A percentile compares a stretch with the other conserved stretches of the same genome.
Conservation (phyloP, 2,329 filamentous ascomycete species). For the Hirsutella minnesotensis region DNA sequence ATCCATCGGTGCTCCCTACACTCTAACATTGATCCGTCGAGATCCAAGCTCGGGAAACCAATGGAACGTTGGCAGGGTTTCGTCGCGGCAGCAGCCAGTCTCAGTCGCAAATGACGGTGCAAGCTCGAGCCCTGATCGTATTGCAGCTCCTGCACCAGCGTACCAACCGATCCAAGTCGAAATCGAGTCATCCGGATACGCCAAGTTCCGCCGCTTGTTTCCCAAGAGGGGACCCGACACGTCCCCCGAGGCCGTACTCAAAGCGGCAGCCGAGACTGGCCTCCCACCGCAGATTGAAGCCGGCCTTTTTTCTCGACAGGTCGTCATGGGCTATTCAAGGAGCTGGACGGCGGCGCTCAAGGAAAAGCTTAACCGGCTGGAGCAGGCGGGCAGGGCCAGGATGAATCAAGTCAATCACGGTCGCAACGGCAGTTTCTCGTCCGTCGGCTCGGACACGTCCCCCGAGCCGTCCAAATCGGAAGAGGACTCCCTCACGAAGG, state of each 20-base stretch:
- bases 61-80: conserved; percentile 64
- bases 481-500: conserved; percentile 22
- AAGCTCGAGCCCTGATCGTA: not conserved
- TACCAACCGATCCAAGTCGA: conserved; percentile 37
- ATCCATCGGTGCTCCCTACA: conserved; percentile 31
- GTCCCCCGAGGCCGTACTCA: conserved; percentile 7
- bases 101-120: conserved; percentile 8
- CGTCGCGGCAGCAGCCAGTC: conserved; percentile 33
- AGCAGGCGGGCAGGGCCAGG: conserved; percentile 12
- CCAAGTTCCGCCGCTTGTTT: conserved; percentile 42
- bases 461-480: not conserved
- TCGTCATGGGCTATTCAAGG: conserved; percentile 45
- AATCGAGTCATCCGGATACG: conserved; percentile 43
- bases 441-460: conserved; percentile 14
- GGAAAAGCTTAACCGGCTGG: conserved; percentile 28
- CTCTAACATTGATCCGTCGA: conserved; percentile 57
- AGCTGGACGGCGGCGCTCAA: conserved; percentile 35
- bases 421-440: conserved; percentile 18
- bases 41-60: conserved; percentile 57
- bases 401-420: conserved; percentile 15
- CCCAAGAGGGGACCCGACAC: conserved; percentile 22
- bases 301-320: conserved; percentile 37
- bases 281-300: conserved; percentile 7
- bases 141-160: not conserved
- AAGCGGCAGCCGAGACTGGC: conserved; percentile 4